Conservation (phyloP, 208 protist genomes). For the Crithidia expoeki region DNA sequence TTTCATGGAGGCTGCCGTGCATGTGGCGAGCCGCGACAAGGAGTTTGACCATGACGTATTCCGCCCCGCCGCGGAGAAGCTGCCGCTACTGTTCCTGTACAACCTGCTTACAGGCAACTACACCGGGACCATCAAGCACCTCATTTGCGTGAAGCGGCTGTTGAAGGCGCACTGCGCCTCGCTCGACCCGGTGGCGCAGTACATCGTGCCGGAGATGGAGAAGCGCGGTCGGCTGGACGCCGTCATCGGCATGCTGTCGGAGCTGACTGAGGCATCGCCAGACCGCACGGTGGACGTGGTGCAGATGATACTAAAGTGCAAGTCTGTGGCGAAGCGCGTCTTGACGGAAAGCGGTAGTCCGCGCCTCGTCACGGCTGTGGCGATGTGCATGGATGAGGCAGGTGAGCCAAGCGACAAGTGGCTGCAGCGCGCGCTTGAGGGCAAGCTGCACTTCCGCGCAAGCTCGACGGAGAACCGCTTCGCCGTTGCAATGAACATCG, state of each 20-base stretch:
- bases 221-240: constrained; percentile 62
- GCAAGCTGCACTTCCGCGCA: constrained; percentile 81
- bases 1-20: constrained; percentile 83
- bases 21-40: constrained; percentile 80
- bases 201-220: constrained; percentile 76
- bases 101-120: constrained; percentile 70
- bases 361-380: constrained; percentile 80
- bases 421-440: constrained; percentile 82
- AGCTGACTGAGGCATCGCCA: constrained; percentile 69
- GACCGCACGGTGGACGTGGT: constrained; percentile 70
- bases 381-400: constrained; percentile 89
- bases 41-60: constrained; percentile 81
- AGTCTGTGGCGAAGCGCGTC: constrained; percentile 69
- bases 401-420: constrained; percentile 81
- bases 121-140: constrained; percentile 82
- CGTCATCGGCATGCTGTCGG: constrained; percentile 79
- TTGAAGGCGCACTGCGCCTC: constrained; percentile 57
- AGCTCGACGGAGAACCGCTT: constrained; percentile 88
- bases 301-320: constrained; percentile 75
- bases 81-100: constrained; percentile 80
- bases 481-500: constrained; percentile 82
- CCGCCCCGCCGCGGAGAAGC: constrained; percentile 58
- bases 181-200: constrained; percentile 62
- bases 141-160: constrained; percentile 68
- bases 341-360: constrained; percentile 72